These are phyloP conservation scores for Fusarium sp. DNA, from an alignment of 2,329 filamentous ascomycete species.

Conservation along the genomic window DNA sequence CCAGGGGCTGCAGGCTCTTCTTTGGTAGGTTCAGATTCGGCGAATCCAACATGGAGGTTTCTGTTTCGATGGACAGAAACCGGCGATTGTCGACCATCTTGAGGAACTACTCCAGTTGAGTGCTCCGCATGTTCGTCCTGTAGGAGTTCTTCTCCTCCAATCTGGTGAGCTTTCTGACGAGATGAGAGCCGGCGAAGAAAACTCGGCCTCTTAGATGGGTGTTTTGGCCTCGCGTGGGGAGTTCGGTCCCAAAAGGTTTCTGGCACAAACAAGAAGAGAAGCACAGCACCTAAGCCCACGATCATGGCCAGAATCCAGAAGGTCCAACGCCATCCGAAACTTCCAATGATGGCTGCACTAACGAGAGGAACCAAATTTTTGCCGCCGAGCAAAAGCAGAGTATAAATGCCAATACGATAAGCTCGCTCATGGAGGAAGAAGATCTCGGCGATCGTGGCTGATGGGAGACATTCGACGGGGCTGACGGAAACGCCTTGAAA, in stretches of 20 bases:
- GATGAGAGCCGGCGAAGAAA: slow-evolving; percentile 61
- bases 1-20: slow-evolving; percentile 7
- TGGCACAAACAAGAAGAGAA: slow-evolving; percentile 90
- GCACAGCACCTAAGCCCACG: slow-evolving; percentile 71
- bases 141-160: slow-evolving; percentile 3
- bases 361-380: slow-evolving; percentile 91
- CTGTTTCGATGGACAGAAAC: slow-evolving; percentile 34
- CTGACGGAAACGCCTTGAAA: slow-evolving; percentile 90
- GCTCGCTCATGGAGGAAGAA: slow-evolving; percentile 95
- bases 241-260: slow-evolving; percentile 96
- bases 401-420: slow-evolving; percentile 93
- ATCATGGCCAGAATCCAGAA: slow-evolving; percentile 90
- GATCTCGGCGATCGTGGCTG: slow-evolving; percentile 93
- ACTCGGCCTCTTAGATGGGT: slow-evolving; percentile 52
- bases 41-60: slow-evolving; percentile 67
- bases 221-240: slow-evolving; percentile 56
- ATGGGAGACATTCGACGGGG: slow-evolving; percentile 90
- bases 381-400: slow-evolving; percentile 83
- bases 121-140: slow-evolving; percentile 46
- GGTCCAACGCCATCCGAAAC: slow-evolving; percentile 86
- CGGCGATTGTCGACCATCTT: slow-evolving; percentile 15
- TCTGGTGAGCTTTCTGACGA: slow-evolving; percentile 41
- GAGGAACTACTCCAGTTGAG: slow-evolving; percentile 63
- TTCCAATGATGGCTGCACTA: slow-evolving; percentile 83
- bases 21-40: slow-evolving; percentile 35